Base-by-base conservation (phyloP, 345 rosid genomes). In the Draba incana region DNA sequence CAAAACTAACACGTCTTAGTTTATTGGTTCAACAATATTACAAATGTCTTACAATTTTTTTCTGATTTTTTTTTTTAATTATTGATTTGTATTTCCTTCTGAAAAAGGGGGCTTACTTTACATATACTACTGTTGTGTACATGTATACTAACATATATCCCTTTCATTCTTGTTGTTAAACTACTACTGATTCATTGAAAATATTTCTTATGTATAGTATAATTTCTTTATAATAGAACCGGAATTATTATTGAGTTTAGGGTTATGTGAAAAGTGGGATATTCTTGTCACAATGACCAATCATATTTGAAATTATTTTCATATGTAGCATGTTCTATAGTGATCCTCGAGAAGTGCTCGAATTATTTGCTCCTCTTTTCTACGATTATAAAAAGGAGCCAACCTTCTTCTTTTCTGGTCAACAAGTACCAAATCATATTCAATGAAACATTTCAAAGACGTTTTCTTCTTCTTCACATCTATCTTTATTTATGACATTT, bases 1-100 rank as follows among this genome's bases (percentile, higher is more conserved):
- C 49, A 6, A 75, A 62, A 75, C 70, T 68, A 56, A 46, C 66
- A 62, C 31, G 55, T 31, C 16, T 69, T 68, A 47, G 54, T 56
- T 6, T 39, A 30, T 24, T 68, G 68, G 74, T 70, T 23, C 78
- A 75, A 13, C 60, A 48, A 68, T 75, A 68, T 37, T 75, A 75
- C 70, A 62, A 62, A 31, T 44, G 11, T 60, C 72, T 74, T 35
- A 49, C 72, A 1, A 57, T 59, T 50, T 59, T 66, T 37, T 74
- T 44, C 44, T 67, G 8, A 74, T 60, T 66, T 9, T 31, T 10
- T 10, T 14, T 15, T 0, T 3, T 3, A 42, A 35, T 20, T 49
- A 33, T 45, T 66, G 49, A 59, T 59, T 59, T 61, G 61, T 74
- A 42, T 59, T 43, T 16, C 56, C 16, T 66, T 51, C 37, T 57